Conservation (phyloP, 2,329 filamentous ascomycete species). For the Ceratocystis alfenasii region DNA sequence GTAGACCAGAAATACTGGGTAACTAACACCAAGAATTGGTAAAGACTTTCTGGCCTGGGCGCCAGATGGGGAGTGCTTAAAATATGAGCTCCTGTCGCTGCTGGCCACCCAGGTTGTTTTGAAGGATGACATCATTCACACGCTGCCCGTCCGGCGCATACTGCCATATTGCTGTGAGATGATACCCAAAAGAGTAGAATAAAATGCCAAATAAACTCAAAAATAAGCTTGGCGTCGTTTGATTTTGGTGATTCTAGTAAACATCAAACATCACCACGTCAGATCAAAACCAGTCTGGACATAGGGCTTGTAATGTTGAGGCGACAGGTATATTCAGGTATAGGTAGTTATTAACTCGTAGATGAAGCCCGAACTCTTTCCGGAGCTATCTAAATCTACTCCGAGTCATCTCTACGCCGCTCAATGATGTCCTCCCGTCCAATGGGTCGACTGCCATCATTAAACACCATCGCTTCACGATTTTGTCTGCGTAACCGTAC, state of each 20-base stretch:
- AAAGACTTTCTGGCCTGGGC: too few species aligned
- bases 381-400: neutral
- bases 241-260: neutral
- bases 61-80: too few species aligned
- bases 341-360: too few species aligned
- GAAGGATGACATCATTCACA: too few species aligned
- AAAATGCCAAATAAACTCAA: neutral
- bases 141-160: neutral
- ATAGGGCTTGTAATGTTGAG: neutral
- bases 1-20: too few species aligned
- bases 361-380: neutral
- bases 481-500: conserved; percentile 62
- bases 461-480: conserved; percentile 81
- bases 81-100: too few species aligned
- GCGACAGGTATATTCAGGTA: too few species aligned
- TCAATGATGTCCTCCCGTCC: conserved; percentile 70
- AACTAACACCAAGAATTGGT: too few species aligned
- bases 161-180: neutral
- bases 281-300: neutral
- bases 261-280: neutral
- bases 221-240: neutral
- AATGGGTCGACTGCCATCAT: conserved; percentile 67
- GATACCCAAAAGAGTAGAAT: neutral
- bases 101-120: too few species aligned
- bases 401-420: conserved; percentile 9